phyloP scores from a whole-genome alignment of 108 stramenopile genomes.

The Nitzschia palea region DNA sequence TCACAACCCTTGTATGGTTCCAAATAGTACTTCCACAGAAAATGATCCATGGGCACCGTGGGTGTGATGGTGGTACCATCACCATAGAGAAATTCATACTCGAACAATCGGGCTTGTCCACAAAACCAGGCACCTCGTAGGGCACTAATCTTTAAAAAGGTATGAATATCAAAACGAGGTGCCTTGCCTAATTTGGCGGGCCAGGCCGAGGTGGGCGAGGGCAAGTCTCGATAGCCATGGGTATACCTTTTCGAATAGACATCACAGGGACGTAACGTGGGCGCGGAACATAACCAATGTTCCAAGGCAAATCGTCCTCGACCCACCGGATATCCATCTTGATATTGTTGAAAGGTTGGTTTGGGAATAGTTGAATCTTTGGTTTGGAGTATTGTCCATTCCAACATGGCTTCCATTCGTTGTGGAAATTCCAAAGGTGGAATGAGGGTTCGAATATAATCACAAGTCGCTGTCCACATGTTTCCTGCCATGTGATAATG shows the following conservation, averaged over 20 bases:
- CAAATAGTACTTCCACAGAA: conserved; percentile 18
- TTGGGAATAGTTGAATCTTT: not conserved
- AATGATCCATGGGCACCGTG: conserved; percentile 4
- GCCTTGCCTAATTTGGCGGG: not conserved
- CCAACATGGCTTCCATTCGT: conserved; percentile 7
- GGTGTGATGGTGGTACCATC: not conserved
- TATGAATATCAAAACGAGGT: conserved; percentile 3
- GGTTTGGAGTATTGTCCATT: not conserved
- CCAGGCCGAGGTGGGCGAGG: not conserved
- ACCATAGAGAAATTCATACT: conserved; percentile 14
- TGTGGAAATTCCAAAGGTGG: conserved; percentile 19
- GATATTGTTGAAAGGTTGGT: not conserved
- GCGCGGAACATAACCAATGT: conserved; percentile 44
- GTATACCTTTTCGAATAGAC: conserved; percentile 12
- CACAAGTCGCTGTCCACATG: conserved; percentile 48
- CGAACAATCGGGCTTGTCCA: conserved; percentile 4
- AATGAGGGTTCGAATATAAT: conserved; percentile 32
- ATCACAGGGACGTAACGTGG: conserved; percentile 35
- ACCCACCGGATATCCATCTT: conserved; percentile 12
- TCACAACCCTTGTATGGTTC: conserved; percentile 4
- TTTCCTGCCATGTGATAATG: conserved; percentile 48
- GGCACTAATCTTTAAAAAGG: conserved; percentile 2
- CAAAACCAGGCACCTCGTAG: conserved; percentile 11
- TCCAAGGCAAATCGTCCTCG: conserved; percentile 31
- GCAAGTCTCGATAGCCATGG: conserved; percentile 15